Conservation (phyloP, 805 yeast species). For the Metschnikowia henanensis region DNA sequence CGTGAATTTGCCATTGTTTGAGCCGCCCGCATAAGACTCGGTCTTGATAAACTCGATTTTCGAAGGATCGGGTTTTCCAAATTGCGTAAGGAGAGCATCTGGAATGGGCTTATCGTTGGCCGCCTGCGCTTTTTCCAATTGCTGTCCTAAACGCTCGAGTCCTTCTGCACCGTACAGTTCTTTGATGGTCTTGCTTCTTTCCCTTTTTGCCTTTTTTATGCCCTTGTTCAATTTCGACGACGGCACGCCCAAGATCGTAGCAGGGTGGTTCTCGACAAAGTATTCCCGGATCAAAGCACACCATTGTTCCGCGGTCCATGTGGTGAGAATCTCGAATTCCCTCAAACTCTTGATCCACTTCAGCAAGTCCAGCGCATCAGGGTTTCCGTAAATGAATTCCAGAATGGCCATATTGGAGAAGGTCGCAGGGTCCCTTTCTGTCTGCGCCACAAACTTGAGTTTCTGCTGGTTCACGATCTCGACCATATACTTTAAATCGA, state of each 20-base stretch:
- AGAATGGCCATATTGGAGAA: conserved; percentile 67
- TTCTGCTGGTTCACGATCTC: conserved; percentile 67
- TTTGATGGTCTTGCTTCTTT: conserved; percentile 49
- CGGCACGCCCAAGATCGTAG: conserved; percentile 71
- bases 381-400: conserved; percentile 78
- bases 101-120: conserved; percentile 82
- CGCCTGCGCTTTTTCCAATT: conserved; percentile 60
- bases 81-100: conserved; percentile 54
- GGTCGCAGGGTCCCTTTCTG: conserved; percentile 62
- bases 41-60: conserved; percentile 73
- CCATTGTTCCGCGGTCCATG: conserved; percentile 77
- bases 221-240: conserved; percentile 56
- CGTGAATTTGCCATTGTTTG: conserved; percentile 35
- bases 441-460: conserved; percentile 57
- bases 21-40: conserved; percentile 59
- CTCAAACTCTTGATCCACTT: conserved; percentile 53
- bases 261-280: conserved; percentile 62
- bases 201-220: conserved; percentile 51
- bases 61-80: conserved; percentile 73
- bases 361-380: conserved; percentile 56
- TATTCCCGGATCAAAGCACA: conserved; percentile 47
- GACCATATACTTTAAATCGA: conserved; percentile 65
- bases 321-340: conserved; percentile 56
- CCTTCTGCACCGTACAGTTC: conserved; percentile 59
- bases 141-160: conserved; percentile 47